Conservation (phyloP, 495 filamentous ascomycete genomes). For the Aspergillus sclerotioniger region DNA sequence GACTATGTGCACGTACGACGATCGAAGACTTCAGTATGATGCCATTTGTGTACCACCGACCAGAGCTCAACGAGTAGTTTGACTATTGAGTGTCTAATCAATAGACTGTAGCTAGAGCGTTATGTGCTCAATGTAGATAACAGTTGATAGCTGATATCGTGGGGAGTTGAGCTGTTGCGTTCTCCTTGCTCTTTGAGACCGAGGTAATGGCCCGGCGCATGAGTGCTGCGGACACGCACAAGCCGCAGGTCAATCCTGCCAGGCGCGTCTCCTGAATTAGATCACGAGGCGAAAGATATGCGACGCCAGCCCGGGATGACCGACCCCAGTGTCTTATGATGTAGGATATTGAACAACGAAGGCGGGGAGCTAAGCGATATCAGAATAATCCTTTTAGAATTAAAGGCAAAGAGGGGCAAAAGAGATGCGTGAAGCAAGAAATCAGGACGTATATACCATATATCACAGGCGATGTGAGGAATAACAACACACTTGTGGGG, state of each 20-base stretch:
- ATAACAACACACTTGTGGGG: neutral
- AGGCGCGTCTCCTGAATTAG: neutral
- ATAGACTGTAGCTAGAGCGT: neutral
- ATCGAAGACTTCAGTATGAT: conserved; percentile 22
- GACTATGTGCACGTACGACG: neutral
- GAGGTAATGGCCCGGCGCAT: neutral
- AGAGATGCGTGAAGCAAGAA: neutral
- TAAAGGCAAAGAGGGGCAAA: neutral
- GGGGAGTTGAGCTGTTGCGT: neutral
- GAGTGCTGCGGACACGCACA: neutral
- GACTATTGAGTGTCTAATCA: neutral
- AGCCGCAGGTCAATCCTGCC: neutral
- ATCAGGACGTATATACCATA: neutral
- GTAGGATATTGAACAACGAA: neutral
- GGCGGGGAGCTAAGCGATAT: neutral
- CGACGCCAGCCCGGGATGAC: neutral
- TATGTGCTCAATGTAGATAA: neutral
- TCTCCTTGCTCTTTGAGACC: neutral
- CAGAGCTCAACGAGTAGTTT: neutral
- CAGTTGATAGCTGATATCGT: neutral
- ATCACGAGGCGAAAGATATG: neutral
- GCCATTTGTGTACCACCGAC: conserved; percentile 31
- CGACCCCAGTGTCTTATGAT: neutral
- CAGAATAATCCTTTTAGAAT: neutral
- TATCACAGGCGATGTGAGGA: neutral